Base-by-base conservation (phyloP, 1,139 yeast species). In the Suhomyces anneliseae region DNA sequence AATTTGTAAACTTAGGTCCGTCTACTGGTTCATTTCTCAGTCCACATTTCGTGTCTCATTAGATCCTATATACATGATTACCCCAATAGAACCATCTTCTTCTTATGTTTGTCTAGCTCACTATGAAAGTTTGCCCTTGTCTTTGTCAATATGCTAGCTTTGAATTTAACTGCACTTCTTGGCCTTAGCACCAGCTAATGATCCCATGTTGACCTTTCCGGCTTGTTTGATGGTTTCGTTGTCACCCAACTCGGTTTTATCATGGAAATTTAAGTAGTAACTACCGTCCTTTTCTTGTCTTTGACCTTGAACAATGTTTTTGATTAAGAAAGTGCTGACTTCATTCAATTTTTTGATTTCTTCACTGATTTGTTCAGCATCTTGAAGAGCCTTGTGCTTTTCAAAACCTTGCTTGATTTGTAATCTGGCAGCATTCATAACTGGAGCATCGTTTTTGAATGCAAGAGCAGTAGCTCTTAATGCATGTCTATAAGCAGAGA, bases 231-330 rank as follows among this genome's bases (percentile, higher is more conserved):
- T 75, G 36, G 72, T 66, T 43, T 75, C 96, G 64, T 93, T 93
- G 62, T 90, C 97, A 11, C 98, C 98, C 45, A 92, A 74, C 65
- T 93, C 98, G 0, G 95, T 88, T 44, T 86, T 81, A 44, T 81
- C 71, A 62, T 90, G 97, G 57, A 93, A 85, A 54, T 86, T 84
- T 58, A 90, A 71, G 47, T 70, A 68, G 52, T 76, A 79, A 8
- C 34, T 39, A 7, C 71, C 76, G 27, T 73, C 76, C 12, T 47
- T 43, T 0, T 68, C 72, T 43, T 76, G 76, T 58, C 72, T 76
- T 46, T 69, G 72, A 5, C 96, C 99, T 67, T 93, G 99, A 2
- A 93, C 97, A 19, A 93, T 75, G 65, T 93, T 92, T 49, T 76
- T 72, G 42, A 80, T 72, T 51, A 93, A 72, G 54, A 90, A 85